Evolutionary conservation across 441 rosid species (phyloP).

Genomic region (Corymbia calophylla): DNA sequence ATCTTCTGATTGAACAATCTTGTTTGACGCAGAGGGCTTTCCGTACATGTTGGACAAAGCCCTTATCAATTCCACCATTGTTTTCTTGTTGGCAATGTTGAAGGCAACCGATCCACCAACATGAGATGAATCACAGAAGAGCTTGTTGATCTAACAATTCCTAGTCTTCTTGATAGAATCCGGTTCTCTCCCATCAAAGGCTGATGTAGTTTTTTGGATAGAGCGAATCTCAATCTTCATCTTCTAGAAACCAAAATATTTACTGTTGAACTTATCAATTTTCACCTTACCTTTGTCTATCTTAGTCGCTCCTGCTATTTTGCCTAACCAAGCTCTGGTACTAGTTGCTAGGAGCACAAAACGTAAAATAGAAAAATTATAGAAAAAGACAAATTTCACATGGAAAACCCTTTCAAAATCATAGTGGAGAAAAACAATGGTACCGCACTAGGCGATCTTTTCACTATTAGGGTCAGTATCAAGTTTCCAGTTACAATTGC

Average conservation of each 20-base stretch:
- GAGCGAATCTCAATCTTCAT: not conserved
- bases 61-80: not conserved
- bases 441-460: not conserved
- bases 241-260: not conserved
- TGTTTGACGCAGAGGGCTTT: not conserved
- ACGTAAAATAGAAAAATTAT: not conserved
- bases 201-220: not conserved
- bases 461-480: not conserved
- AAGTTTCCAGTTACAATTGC: not conserved
- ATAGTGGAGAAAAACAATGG: not conserved
- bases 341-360: not conserved
- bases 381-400: not conserved
- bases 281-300: not conserved
- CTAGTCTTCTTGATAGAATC: not conserved
- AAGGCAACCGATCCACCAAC: not conserved
- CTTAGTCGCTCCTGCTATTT: not conserved
- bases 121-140: not conserved
- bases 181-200: not conserved
- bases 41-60: not conserved
- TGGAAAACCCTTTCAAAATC: not conserved
- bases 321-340: not conserved
- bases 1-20: not conserved
- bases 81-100: not conserved
- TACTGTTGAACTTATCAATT: not conserved
- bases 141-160: not conserved